These are phyloP conservation scores for Alternaria triticimaculans DNA, from an alignment of 2,329 filamentous ascomycete genomes.

Conservation along the genomic window DNA sequence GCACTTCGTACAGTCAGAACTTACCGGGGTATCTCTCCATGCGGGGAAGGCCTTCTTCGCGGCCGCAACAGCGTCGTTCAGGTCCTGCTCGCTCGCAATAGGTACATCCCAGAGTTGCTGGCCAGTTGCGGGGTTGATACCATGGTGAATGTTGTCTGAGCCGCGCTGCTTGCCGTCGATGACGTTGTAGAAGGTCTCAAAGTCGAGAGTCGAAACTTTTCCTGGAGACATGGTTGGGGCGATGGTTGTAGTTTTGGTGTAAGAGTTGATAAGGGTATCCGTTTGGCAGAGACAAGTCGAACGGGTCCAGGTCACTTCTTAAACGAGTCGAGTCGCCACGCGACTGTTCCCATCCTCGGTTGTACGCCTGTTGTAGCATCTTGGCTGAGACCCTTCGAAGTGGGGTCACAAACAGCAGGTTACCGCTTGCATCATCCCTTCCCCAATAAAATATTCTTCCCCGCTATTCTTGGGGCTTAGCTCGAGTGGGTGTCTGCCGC, in stretches of 20 bases:
- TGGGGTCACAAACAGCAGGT: not conserved
- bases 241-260: not conserved
- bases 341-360: not conserved
- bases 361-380: not conserved
- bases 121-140: conserved; percentile 60
- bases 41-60: conserved; percentile 56
- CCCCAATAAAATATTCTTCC: not conserved
- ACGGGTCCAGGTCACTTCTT: conserved; percentile 3
- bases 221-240: conserved; percentile 53
- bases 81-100: conserved; percentile 56
- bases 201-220: conserved; percentile 50
- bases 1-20: not conserved
- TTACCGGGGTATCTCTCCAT: conserved; percentile 50
- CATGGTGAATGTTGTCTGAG: conserved; percentile 52
- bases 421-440: not conserved
- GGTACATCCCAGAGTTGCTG: conserved; percentile 60
- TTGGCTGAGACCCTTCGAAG: conserved; percentile 10
- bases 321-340: conserved; percentile 1
- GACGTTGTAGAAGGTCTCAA: conserved; percentile 59
- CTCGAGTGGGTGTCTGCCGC: not conserved
- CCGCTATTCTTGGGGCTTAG: not conserved
- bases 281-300: not conserved
- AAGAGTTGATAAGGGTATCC: not conserved
- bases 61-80: conserved; percentile 59
- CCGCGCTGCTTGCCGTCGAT: conserved; percentile 58